Evolutionary conservation across 257 asterid genomes (phyloP), one percentile per base, ranked within the genome.

Genomic region (Lantana camara): DNA sequence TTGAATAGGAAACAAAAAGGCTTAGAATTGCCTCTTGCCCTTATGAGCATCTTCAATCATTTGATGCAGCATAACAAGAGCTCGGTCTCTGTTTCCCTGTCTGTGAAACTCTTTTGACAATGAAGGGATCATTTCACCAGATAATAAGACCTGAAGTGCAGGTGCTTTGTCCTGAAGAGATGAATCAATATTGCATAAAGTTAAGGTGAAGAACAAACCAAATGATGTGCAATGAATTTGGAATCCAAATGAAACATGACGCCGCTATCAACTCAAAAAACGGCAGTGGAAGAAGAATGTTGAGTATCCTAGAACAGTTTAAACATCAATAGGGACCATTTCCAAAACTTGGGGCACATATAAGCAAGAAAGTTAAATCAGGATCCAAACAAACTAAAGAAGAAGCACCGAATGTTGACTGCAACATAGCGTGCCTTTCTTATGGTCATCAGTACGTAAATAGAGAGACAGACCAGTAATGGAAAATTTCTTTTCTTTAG

Each of bases 11-110:
- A 50, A 11, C 57, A 23, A 42, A 57, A 46, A 55, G 69, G 97
- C 66, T 67, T 72, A 93, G 79, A 93, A 93, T 78, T 93, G 99
- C 35, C 96, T 84, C 76, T 93, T 93, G 57, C 97, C 98, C 84
- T 70, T 74, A 75, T 93, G 95, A 78, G 99, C 99, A 87, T 93
- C 99, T 75, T 87, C 99, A 79, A 93, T 93, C 99, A 93, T 93
- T 79, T 93, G 99, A 74, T 90, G 95, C 63, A 93, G 81, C 96
- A 93, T 80, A 74, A 80, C 88, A 73, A 93, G 94, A 66, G 99
- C 97, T 19, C 99, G 96, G 64, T 90, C 99, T 74, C 90, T 79
- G 77, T 93, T 89, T 56, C 94, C 96, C 71, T 90, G 94, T 63
- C 85, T 73, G 60, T 81, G 83, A 51, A 75, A 84, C 77, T 85